phyloP scores from a whole-genome alignment of 2,329 filamentous ascomycete genomes.

The Alternaria sp. region DNA sequence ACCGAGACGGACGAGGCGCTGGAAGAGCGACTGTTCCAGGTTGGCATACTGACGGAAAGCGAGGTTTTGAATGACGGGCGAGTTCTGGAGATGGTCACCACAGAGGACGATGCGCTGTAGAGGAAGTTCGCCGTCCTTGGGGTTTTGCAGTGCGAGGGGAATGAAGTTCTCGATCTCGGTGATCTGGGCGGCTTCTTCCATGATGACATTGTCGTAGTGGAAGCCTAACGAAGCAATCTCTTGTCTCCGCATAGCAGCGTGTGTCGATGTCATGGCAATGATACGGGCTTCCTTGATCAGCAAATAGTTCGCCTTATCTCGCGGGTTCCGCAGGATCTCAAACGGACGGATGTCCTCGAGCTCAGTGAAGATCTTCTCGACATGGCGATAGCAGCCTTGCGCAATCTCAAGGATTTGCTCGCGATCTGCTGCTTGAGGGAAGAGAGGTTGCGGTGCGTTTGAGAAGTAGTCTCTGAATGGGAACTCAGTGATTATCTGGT shows the following conservation, averaged over 20 bases:
- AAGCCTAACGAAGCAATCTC: conserved; percentile 94
- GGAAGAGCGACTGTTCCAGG: conserved; percentile 93
- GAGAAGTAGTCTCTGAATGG: conserved; percentile 90
- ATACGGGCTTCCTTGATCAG: conserved; percentile 96
- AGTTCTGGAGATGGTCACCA: conserved; percentile 96
- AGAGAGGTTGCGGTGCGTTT: conserved; percentile 84
- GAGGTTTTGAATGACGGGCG: conserved; percentile 90
- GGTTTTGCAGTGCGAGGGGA: conserved; percentile 88
- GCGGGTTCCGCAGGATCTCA: conserved; percentile 85
- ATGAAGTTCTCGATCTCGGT: conserved; percentile 98
- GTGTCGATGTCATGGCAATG: conserved; percentile 97
- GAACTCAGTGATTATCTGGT: conserved; percentile 75
- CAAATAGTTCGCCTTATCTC: conserved; percentile 95
- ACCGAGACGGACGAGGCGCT: conserved; percentile 85
- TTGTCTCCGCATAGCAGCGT: conserved; percentile 90
- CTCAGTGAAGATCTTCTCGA: conserved; percentile 88
- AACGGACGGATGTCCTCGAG: conserved; percentile 93
- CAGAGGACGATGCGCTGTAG: conserved; percentile 90
- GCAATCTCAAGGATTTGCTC: conserved; percentile 77
- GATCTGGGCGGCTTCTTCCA: conserved; percentile 98
- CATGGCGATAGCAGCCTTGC: conserved; percentile 84
- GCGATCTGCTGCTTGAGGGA: conserved; percentile 69
- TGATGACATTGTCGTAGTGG: conserved; percentile 95
- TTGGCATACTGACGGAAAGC: conserved; percentile 96
- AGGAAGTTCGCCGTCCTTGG: conserved; percentile 72